Evolutionary conservation across 108 stramenopile species (phyloP).

Genomic region (Skeletonema marinoi): DNA sequence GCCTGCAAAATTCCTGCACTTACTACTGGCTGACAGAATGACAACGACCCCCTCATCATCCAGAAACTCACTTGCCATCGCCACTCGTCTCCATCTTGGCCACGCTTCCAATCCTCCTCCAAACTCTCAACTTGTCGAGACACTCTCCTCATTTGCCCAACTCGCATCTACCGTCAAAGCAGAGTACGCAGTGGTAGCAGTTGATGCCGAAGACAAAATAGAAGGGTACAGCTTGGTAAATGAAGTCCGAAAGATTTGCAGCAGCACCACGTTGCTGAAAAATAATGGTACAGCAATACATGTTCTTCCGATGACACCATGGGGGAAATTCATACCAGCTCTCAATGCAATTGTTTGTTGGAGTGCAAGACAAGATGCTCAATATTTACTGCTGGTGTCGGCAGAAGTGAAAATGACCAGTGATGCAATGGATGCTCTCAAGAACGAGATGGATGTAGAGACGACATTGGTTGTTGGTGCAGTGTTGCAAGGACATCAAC

Average conservation of each 20-base stretch:
- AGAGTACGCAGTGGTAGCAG: conserved; percentile 59
- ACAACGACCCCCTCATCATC: neutral
- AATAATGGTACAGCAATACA: conserved; percentile 11
- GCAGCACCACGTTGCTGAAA: too few relatives aligned
- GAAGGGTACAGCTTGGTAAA: conserved; percentile 60
- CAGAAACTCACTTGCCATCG: neutral
- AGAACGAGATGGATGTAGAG: conserved; percentile 57
- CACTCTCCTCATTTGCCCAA: conserved; percentile 38
- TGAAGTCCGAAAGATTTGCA: conserved; percentile 41
- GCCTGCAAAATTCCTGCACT: too few relatives aligned
- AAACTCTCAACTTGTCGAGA: conserved; percentile 13
- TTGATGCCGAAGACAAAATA: conserved; percentile 66
- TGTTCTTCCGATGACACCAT: conserved; percentile 88
- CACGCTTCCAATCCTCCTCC: conserved; percentile 55
- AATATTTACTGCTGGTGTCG: conserved; percentile 65
- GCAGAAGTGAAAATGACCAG: conserved; percentile 71
- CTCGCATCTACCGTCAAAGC: conserved; percentile 23
- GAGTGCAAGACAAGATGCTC: conserved; percentile 27
- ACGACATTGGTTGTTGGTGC: conserved; percentile 89
- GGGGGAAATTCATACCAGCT: conserved; percentile 92
- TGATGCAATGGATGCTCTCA: conserved; percentile 47
- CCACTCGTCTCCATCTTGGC: conserved; percentile 84
- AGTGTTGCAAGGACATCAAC: conserved; percentile 83
- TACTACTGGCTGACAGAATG: neutral
- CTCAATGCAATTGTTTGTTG: conserved; percentile 81